Conservation (phyloP, 2,329 filamentous ascomycete species). For the Pseudogymnoascus sp. region DNA sequence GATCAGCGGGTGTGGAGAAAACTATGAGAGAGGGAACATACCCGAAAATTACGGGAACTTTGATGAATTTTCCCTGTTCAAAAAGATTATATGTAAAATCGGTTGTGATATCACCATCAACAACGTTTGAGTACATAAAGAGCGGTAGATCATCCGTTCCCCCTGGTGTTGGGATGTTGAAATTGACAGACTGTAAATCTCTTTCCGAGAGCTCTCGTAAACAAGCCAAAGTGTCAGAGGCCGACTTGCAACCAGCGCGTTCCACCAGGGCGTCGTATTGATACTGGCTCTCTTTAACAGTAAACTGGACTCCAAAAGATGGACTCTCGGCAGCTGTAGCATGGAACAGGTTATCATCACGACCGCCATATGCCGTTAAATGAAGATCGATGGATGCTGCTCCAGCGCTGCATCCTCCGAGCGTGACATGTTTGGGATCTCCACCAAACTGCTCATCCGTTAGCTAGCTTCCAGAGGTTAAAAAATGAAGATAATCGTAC, state of each 20-base stretch:
- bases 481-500: slow-evolving; percentile 23
- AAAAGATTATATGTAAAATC: slow-evolving; percentile 45
- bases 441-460: slow-evolving; percentile 53
- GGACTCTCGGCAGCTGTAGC: slow-evolving; percentile 44
- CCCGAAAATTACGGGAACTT: slow-evolving; percentile 46
- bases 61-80: slow-evolving; percentile 42
- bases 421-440: slow-evolving; percentile 57
- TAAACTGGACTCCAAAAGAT: slow-evolving; percentile 44
- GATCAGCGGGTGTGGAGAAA: background rate
- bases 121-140: slow-evolving; percentile 47
- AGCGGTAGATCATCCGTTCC: slow-evolving; percentile 33
- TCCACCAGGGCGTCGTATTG: slow-evolving; percentile 44
- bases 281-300: slow-evolving; percentile 41
- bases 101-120: slow-evolving; percentile 47
- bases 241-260: slow-evolving; percentile 35
- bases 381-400: slow-evolving; percentile 59
- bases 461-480: slow-evolving; percentile 8
- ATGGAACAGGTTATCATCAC: slow-evolving; percentile 43
- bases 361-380: slow-evolving; percentile 48
- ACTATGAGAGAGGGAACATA: slow-evolving; percentile 9
- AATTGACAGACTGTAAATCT: slow-evolving; percentile 38
- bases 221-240: slow-evolving; percentile 36
- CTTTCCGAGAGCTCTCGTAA: slow-evolving; percentile 36
- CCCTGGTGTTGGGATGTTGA: slow-evolving; percentile 31
- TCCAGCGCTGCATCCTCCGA: slow-evolving; percentile 64